phyloP scores from a whole-genome alignment of 1,284 basidiomycete species.

The Cutaneotrichosporon mucoides region DNA sequence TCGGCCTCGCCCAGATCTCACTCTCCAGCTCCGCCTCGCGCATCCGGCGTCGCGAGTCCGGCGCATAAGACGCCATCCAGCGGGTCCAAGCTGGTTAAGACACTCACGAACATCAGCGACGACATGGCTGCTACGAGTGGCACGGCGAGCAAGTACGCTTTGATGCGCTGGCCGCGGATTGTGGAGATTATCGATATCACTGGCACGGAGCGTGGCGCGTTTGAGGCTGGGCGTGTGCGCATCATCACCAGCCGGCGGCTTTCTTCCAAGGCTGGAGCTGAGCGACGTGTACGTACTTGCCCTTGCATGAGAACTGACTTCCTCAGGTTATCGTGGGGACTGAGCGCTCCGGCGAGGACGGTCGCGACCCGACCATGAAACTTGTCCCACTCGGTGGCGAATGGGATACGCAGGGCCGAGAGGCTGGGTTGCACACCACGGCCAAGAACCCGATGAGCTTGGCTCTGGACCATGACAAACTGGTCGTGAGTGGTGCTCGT shows the following conservation, averaged over 20 bases:
- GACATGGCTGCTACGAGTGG: constrained; percentile 3
- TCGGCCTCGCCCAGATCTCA: background rate
- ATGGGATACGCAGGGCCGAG: constrained; percentile 24
- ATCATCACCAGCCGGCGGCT: constrained; percentile 47
- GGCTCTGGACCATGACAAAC: constrained; percentile 37
- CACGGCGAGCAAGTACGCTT: constrained; percentile 15
- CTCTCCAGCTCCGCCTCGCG: background rate
- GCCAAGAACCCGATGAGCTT: constrained; percentile 42
- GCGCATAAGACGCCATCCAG: background rate
- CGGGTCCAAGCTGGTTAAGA: background rate
- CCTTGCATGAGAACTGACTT: background rate
- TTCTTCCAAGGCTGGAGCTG: constrained; percentile 43
- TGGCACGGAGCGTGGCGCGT: constrained; percentile 33
- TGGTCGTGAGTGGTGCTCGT: constrained; percentile 29
- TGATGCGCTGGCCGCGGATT: constrained; percentile 21
- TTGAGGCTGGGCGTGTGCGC: constrained; percentile 32
- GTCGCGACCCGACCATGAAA: constrained; percentile 11
- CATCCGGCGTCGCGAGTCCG: background rate
- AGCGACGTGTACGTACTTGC: constrained; percentile 41
- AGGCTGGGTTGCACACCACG: constrained; percentile 23
- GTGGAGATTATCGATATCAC: constrained; percentile 29
- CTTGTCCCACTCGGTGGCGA: constrained; percentile 30
- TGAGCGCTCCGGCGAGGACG: constrained; percentile 1
- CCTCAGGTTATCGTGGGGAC: constrained; percentile 15
- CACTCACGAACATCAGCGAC: constrained; percentile 1